Evolutionary conservation across 73 alveolate genomes (phyloP).

Genomic region (Tetrahymena thermophila): DNA sequence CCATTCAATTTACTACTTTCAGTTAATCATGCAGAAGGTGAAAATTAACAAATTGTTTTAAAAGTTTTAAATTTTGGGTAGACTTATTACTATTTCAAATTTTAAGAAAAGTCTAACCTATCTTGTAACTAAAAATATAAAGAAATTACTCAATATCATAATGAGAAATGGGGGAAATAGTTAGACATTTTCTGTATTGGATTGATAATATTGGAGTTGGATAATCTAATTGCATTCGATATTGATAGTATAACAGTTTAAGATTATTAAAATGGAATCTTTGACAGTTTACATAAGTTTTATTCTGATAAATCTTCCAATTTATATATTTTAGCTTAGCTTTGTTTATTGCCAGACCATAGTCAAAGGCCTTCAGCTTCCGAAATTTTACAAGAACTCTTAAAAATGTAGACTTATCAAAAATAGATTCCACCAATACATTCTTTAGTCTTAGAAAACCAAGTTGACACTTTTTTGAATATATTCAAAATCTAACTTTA

Average conservation of each 20-base stretch:
- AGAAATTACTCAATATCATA: neutral
- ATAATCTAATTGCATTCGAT: neutral
- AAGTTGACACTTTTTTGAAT: neutral
- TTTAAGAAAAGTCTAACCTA: neutral
- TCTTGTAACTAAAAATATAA: no score
- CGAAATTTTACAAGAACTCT: neutral
- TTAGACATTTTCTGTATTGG: neutral
- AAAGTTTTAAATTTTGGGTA: neutral
- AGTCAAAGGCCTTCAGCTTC: neutral
- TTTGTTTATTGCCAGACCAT: neutral
- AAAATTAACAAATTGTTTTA: no score
- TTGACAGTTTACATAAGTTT: neutral
- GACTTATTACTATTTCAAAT: neutral
- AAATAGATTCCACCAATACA: neutral
- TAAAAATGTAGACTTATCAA: neutral
- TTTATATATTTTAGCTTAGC: neutral
- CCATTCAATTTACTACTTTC: neutral
- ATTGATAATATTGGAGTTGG: neutral
- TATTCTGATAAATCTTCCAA: neutral
- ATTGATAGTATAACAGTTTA: neutral
- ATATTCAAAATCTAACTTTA: neutral
- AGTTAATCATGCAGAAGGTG: neutral
- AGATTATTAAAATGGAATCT: neutral
- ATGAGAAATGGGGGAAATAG: neutral
- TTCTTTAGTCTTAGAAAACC: neutral